A percentile compares a stretch with the other conserved stretches of the same genome.
These are phyloP conservation scores for Sindora glabra DNA, from an alignment of 306 rosid species.

Conservation along the genomic window DNA sequence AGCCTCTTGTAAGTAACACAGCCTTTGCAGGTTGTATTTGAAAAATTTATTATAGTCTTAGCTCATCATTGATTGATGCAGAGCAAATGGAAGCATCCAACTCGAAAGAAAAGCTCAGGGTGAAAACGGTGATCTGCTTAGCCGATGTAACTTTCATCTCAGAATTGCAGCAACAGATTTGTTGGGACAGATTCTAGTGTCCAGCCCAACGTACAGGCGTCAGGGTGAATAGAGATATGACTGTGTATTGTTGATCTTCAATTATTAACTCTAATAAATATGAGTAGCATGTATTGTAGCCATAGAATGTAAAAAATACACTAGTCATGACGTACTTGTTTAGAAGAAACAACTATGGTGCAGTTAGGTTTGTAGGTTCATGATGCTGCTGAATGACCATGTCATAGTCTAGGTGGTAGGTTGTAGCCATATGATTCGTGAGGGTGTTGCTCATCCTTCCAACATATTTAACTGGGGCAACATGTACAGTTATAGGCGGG, in stretches of 20 bases:
- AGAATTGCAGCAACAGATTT: no score
- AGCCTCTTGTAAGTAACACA: constrained; percentile 64
- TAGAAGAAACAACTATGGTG: constrained; percentile 20
- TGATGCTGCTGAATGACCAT: constrained; percentile 26
- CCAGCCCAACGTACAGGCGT: constrained; percentile 14
- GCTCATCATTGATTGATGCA: constrained; percentile 33
- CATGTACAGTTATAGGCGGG: constrained; percentile 70
- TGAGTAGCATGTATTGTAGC: constrained; percentile 24
- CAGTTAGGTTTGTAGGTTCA: constrained; percentile 27
- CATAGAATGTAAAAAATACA: constrained; percentile 44
- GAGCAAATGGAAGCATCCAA: constrained; percentile 71
- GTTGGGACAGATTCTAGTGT: constrained; percentile 19
- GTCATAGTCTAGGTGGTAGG: constrained; percentile 36
- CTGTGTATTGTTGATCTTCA: constrained; percentile 16
- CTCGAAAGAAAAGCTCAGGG: constrained; percentile 42
- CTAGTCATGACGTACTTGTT: constrained; percentile 31
- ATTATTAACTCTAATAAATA: constrained; percentile 28
- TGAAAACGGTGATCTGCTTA: constrained; percentile 15
- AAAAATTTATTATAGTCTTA: background rate
- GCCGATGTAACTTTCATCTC: no score
- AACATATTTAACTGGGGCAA: constrained; percentile 16
- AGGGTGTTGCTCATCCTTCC: constrained; percentile 31
- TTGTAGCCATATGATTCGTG: constrained; percentile 44
- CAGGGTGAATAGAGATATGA: constrained; percentile 22
- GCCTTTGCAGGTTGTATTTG: constrained; percentile 5